Evolutionary conservation across 345 rosid species (phyloP).

Genomic region (Salix udensis): DNA sequence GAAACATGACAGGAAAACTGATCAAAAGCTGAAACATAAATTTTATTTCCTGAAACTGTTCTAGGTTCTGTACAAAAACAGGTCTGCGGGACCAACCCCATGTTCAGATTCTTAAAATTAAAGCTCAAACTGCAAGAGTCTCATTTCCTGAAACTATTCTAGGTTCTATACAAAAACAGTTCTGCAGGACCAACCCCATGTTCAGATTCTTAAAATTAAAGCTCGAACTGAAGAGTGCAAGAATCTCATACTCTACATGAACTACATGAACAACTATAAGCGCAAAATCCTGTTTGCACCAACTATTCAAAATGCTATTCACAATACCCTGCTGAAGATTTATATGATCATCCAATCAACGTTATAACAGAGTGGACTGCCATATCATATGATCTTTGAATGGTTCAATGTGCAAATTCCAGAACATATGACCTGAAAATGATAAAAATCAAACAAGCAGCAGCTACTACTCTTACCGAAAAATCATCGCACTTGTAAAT

Average conservation of each 20-base stretch:
- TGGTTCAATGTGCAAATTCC: background rate
- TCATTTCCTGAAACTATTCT: background rate
- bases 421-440: background rate
- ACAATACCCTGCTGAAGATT: background rate
- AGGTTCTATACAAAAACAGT: background rate
- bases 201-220: too few species aligned
- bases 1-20: background rate
- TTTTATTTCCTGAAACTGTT: background rate
- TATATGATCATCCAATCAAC: background rate
- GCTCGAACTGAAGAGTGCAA: background rate
- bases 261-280: background rate
- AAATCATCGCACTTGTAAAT: constrained; percentile 49
- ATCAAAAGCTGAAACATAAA: background rate
- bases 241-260: background rate
- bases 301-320: background rate
- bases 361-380: background rate
- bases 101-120: background rate
- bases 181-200: too few species aligned
- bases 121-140: background rate
- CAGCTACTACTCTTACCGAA: constrained; percentile 35
- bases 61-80: background rate
- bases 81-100: background rate
- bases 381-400: background rate
- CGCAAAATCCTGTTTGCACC: background rate
- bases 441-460: background rate